Base-by-base conservation (phyloP, 2,329 filamentous ascomycete species). In the Ascochyta koolunga region DNA sequence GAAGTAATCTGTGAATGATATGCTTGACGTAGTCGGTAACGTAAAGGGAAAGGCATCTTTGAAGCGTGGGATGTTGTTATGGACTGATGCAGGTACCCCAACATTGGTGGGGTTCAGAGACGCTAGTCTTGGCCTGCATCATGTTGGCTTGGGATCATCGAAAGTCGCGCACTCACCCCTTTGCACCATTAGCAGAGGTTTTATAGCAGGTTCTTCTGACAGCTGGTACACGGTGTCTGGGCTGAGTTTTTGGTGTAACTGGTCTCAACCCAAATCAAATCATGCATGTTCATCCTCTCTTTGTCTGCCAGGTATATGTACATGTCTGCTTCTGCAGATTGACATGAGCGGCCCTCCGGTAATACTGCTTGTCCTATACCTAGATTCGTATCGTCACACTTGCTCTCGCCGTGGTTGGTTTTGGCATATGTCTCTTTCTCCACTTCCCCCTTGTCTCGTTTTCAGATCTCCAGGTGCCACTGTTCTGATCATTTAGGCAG, bases 1-100 rank as follows among this genome's bases (percentile, higher is more conserved):
- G 75, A 96, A 88, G 75, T 82, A 89, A 32, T 88, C 82, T 19
- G 90, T 89, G 71, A 96, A 93, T 46, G 90, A 88, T 70, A 96
- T 88, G 48, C 89, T 85, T 29, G 92, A 96, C 5, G 93, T 97
- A 0, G 93, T 98, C 2, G 95, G 93, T 27, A 98, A 85, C 10
- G 85, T 79, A 69, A 96, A 97, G 11, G 89, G 71, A 90, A 98
- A 27, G 93, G 93, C 95, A 98, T 98, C 36, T 57, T 68, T 45
- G 33, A 44, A 31, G 49, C 42, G 52, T 52, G 11, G 42, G 57
- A 29, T 21, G 27, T 43, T 49, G 48, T 49, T 46, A 50, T n/a
- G 51, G 40, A 37, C 33, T 46, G 64, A 64, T 64, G 63, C 65
- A 68, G 62, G 59, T 66, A 65, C 63, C 51, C 54, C 56, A 55